Percentiles rank a stretch among this genome's conserved stretches.
These are phyloP conservation scores for Yarrowia bubula DNA, from an alignment of 805 yeast species.

Conservation along the genomic window DNA sequence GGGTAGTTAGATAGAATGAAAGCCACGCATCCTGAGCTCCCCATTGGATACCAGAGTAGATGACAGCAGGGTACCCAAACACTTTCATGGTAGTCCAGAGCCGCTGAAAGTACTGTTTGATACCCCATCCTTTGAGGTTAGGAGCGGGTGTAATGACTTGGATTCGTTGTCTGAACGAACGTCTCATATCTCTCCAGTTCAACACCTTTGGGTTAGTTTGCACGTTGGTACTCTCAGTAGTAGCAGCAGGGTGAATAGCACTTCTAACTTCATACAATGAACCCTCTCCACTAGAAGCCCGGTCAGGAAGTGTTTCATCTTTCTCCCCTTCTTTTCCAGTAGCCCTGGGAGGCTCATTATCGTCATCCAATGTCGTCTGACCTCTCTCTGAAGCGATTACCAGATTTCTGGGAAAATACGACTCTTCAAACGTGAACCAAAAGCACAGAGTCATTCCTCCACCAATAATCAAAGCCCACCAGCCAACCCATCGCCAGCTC, in stretches of 20 bases:
- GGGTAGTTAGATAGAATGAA: conserved; percentile 71
- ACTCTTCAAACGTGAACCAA: conserved; percentile 66
- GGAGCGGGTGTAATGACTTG: conserved; percentile 45
- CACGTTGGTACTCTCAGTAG: conserved; percentile 8
- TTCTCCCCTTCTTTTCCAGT: not conserved
- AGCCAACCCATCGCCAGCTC: conserved; percentile 77
- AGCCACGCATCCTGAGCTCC: conserved; percentile 76
- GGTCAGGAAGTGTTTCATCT: not conserved
- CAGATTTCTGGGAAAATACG: conserved; percentile 46
- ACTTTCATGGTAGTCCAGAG: conserved; percentile 47
- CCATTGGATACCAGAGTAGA: conserved; percentile 70
- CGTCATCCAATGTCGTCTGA: conserved; percentile 2
- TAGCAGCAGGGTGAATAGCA: not conserved
- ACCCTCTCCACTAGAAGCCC: not conserved
- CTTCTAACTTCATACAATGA: not conserved
- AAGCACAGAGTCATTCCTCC: conserved; percentile 56
- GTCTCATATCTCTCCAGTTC: conserved; percentile 40
- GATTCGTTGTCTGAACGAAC: conserved; percentile 47
- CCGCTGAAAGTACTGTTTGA: conserved; percentile 61
- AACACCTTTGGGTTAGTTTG: conserved; percentile 22
- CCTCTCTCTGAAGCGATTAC: conserved; percentile 18
- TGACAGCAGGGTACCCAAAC: conserved; percentile 48
- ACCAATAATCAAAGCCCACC: conserved; percentile 61
- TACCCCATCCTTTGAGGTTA: conserved; percentile 60
- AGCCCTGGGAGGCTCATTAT: not conserved